phyloP scores from a whole-genome alignment of 768 basidiomycete genomes.

The Lenzites betulinus region DNA sequence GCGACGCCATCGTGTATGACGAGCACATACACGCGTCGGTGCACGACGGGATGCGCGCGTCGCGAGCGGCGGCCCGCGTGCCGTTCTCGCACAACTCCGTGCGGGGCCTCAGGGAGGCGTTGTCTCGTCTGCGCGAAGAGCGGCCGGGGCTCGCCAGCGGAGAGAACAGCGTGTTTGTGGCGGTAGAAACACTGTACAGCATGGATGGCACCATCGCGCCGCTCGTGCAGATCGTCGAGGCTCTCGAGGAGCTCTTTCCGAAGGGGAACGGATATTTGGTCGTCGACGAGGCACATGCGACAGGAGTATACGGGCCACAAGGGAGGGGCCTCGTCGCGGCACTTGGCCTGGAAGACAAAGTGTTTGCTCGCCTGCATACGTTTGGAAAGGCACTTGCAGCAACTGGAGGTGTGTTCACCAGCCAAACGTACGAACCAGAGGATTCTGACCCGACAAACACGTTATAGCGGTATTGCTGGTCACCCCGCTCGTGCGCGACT shows the following conservation, averaged over 20 bases:
- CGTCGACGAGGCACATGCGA: slow-evolving; percentile 94
- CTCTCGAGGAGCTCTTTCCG: slow-evolving; percentile 64
- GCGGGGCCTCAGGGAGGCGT: slow-evolving; percentile 43
- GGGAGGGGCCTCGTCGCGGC: slow-evolving; percentile 75
- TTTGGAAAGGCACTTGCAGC: slow-evolving; percentile 92
- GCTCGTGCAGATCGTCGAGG: slow-evolving; percentile 61
- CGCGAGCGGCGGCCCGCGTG: slow-evolving; percentile 45
- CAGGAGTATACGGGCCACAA: slow-evolving; percentile 80
- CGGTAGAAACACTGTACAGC: slow-evolving; percentile 88
- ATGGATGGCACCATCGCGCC: slow-evolving; percentile 97
- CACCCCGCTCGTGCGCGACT: slow-evolving; percentile 70
- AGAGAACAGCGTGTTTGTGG: slow-evolving; percentile 63
- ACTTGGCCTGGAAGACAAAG: slow-evolving; percentile 68
- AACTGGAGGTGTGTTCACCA: slow-evolving; percentile 69
- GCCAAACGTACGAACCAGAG: neutral
- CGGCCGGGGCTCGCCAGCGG: slow-evolving; percentile 40
- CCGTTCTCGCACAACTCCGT: slow-evolving; percentile 78
- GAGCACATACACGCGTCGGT: slow-evolving; percentile 90
- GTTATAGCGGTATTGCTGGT: slow-evolving; percentile 75
- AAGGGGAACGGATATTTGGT: slow-evolving; percentile 68
- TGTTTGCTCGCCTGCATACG: slow-evolving; percentile 81
- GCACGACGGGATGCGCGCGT: slow-evolving; percentile 82
- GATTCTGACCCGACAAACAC: neutral
- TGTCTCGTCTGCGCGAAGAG: slow-evolving; percentile 44
- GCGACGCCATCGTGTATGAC: slow-evolving; percentile 81